These are phyloP conservation scores for Nepenthes gracilis DNA, from an alignment of 148 eudicot genomes.

Conservation along the genomic window DNA sequence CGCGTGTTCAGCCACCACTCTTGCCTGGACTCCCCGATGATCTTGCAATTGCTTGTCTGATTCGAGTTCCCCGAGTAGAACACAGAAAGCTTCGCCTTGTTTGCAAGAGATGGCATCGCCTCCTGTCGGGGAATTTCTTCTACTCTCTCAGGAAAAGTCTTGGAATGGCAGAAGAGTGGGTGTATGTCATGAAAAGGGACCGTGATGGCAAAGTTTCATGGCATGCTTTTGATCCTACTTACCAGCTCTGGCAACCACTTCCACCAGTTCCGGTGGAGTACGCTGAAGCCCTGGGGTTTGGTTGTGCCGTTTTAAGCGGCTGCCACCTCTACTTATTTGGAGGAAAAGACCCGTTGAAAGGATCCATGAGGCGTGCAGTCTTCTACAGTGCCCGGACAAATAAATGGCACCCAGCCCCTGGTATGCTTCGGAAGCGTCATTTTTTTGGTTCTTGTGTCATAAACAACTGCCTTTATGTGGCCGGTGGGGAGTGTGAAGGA, in stretches of 20 bases:
- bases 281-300: conserved; percentile 77
- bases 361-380: conserved; percentile 71
- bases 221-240: conserved; percentile 86
- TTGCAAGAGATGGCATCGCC: conserved; percentile 76
- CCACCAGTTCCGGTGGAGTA: conserved; percentile 92
- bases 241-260: conserved; percentile 88
- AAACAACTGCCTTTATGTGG: conserved; percentile 75
- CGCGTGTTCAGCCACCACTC: conserved; percentile 65
- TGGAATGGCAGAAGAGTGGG: conserved; percentile 89
- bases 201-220: conserved; percentile 82
- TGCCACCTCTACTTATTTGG: conserved; percentile 77
- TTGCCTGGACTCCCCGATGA: conserved; percentile 94
- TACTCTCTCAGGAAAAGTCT: conserved; percentile 72
- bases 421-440: conserved; percentile 75
- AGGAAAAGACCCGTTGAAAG: conserved; percentile 66
- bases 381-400: conserved; percentile 46
- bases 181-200: conserved; percentile 79
- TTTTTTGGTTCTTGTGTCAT: conserved; percentile 82
- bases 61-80: conserved; percentile 83
- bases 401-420: conserved; percentile 81
- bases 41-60: conserved; percentile 83
- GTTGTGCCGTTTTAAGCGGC: conserved; percentile 88
- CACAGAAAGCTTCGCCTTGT: conserved; percentile 79
- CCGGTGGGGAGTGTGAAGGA: conserved; percentile 97
- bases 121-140: conserved; percentile 69